These are phyloP conservation scores for Auriscalpium vulgare DNA, from an alignment of 768 basidiomycete genomes.

Conservation along the genomic window DNA sequence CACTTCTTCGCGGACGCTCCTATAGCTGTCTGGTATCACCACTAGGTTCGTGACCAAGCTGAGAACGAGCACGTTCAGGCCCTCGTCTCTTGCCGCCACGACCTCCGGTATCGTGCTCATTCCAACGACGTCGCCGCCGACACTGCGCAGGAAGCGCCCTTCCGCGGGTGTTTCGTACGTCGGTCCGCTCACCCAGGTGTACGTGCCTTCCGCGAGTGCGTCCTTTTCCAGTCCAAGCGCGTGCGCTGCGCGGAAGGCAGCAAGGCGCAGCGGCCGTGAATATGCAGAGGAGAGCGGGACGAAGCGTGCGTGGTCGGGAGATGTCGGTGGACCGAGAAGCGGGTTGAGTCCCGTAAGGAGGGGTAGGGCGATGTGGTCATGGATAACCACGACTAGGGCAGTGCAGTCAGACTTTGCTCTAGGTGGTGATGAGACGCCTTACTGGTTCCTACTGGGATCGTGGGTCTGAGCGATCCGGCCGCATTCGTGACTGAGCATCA, in stretches of 20 bases:
- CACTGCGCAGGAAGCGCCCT: slow-evolving; percentile 62
- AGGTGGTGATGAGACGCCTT: slow-evolving; percentile 1
- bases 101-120: slow-evolving; percentile 94
- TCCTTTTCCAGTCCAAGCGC: slow-evolving; percentile 42
- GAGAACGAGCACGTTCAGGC: slow-evolving; percentile 67
- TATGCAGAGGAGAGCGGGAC: slow-evolving; percentile 82
- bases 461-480: slow-evolving; percentile 70
- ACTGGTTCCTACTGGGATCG: slow-evolving; percentile 77
- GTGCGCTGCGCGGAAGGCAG: slow-evolving; percentile 66
- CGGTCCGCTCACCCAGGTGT: slow-evolving; percentile 88
- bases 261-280: slow-evolving; percentile 58
- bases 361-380: slow-evolving; percentile 79
- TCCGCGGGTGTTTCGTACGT: slow-evolving; percentile 89
- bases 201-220: slow-evolving; percentile 72
- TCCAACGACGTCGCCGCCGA: slow-evolving; percentile 86
- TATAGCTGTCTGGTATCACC: slow-evolving; percentile 58
- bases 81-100: slow-evolving; percentile 68
- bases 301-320: slow-evolving; percentile 61
- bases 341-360: slow-evolving; percentile 74
- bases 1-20: slow-evolving; percentile 67
- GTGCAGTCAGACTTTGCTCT: slow-evolving; percentile 8
- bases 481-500: slow-evolving; percentile 72
- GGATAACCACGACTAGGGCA: slow-evolving; percentile 64
- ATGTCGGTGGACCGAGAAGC: slow-evolving; percentile 62
- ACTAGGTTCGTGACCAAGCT: slow-evolving; percentile 86